Evolutionary conservation across 352 stramenopile genomes (phyloP), one percentile per base, ranked within the genome.

Genomic region (Globisporangium spiculum): DNA sequence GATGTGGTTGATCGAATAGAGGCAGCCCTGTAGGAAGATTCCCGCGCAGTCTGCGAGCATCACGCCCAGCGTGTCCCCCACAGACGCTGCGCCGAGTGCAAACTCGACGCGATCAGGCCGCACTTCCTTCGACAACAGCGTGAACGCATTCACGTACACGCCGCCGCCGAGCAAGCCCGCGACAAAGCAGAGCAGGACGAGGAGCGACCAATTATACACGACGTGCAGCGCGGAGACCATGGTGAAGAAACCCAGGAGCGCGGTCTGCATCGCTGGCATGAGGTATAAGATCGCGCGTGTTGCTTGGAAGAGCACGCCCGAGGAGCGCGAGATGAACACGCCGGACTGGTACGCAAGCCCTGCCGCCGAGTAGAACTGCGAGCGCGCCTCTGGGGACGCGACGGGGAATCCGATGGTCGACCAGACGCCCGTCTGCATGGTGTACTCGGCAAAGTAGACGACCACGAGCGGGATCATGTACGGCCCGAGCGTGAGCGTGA

Each of bases 371-470:
- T 98, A 98, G 74, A 98, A 98, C 52, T 75, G 69, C 46, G 91
- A 74, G 34, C 93, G 88, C 8, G 93, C 84, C 0, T 72, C 68
- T 38, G 79, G 73, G 69, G 79, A 86, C 27, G 81, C 75, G 0
- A 98, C 86, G 1, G 96, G 96, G 70, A 98, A 98, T 9, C 96
- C 94, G 70, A 98, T 98, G 12, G 93, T 83, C 16, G 90, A 96
- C 96, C 96, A 98, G 14, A 96, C 89, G 30, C 94, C 96, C 1
- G 88, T 93, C 75, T 98, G 93, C 74, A 98, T 93, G 4, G 90
- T 92, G 77, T 98, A 98, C 73, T 98, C 96, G 9, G 93, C 88
- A 44, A 96, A 90, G 74, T 98, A 98, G 5, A 98, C 94, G 36
- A 91, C 78, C 52, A 95, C 88, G 10, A 98, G 73, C 7, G 93